These are phyloP conservation scores for Entoloma clypeatum DNA, from an alignment of 1,284 basidiomycete genomes.

Conservation along the genomic window DNA sequence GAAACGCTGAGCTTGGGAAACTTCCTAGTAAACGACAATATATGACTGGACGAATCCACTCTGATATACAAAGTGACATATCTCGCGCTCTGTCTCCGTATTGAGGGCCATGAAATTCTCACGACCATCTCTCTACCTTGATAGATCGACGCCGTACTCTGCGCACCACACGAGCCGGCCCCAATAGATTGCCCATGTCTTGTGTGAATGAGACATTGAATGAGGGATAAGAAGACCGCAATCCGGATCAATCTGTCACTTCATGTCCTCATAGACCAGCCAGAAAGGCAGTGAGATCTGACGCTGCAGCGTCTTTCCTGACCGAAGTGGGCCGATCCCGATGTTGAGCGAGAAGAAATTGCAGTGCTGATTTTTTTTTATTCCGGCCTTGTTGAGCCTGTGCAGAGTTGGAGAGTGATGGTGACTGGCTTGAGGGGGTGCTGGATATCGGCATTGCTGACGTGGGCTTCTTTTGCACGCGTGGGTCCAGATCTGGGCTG, in stretches of 20 bases:
- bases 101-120: too few species aligned
- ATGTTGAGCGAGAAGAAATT: conserved; percentile 59
- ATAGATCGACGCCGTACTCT: too few species aligned
- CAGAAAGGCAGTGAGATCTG: conserved; percentile 55
- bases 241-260: too few species aligned
- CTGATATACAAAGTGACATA: background rate
- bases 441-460: background rate
- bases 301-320: conserved; percentile 21
- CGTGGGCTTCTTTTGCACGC: background rate
- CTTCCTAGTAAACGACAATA: conserved; percentile 4
- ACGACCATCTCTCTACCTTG: too few species aligned
- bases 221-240: too few species aligned
- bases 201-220: too few species aligned
- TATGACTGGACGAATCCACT: too few species aligned
- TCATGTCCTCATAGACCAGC: conserved; percentile 42
- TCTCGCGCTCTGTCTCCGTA: background rate
- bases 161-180: too few species aligned
- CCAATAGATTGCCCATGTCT: too few species aligned
- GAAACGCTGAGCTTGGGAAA: conserved; percentile 29
- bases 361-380: conserved; percentile 51
- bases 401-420: conserved; percentile 11
- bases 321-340: conserved; percentile 42
- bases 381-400: conserved; percentile 23
- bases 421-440: conserved; percentile 1
- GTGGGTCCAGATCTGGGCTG: background rate